A percentile compares a stretch with the other conserved stretches of the same genome.
These are phyloP conservation scores for Glomus cerebriforme DNA, from an alignment of 192 early-diverging fungal genomes.

Conservation along the genomic window DNA sequence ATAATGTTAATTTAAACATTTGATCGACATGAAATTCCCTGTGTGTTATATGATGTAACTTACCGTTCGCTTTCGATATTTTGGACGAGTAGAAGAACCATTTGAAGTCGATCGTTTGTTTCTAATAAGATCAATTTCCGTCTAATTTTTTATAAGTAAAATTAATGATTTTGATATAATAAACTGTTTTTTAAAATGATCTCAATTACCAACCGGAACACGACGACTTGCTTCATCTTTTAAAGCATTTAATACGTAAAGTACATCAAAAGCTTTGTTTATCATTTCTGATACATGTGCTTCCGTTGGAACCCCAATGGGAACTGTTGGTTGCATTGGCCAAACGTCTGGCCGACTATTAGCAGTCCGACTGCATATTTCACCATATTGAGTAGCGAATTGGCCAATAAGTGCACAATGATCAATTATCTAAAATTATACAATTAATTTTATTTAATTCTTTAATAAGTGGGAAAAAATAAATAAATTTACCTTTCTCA, in stretches of 20 bases:
- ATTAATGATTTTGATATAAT: background rate
- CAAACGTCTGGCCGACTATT: background rate
- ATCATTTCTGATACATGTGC: slow-evolving; percentile 6
- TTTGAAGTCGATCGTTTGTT: background rate
- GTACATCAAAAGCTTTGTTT: slow-evolving; percentile 18
- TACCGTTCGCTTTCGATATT: slow-evolving; percentile 27
- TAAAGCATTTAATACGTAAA: slow-evolving; percentile 17
- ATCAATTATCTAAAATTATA: slow-evolving; percentile 2
- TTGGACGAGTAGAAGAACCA: background rate
- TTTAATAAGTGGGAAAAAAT: background rate
- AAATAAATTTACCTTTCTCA: background rate
- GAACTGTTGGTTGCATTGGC: background rate
- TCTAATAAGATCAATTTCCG: slow-evolving; percentile 9
- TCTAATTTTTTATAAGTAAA: background rate
- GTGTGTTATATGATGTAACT: background rate
- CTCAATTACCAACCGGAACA: background rate
- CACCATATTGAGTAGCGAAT: slow-evolving; percentile 3
- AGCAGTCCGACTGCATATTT: background rate
- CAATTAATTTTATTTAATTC: background rate
- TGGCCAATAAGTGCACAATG: slow-evolving; percentile 4
- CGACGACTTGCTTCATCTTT: slow-evolving; percentile 6
- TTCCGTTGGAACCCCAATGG: background rate
- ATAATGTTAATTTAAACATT: background rate
- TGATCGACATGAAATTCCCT: no score
- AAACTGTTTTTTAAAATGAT: no score